These are phyloP conservation scores for Purshia tridentata DNA, from an alignment of 306 rosid species.

Conservation along the genomic window DNA sequence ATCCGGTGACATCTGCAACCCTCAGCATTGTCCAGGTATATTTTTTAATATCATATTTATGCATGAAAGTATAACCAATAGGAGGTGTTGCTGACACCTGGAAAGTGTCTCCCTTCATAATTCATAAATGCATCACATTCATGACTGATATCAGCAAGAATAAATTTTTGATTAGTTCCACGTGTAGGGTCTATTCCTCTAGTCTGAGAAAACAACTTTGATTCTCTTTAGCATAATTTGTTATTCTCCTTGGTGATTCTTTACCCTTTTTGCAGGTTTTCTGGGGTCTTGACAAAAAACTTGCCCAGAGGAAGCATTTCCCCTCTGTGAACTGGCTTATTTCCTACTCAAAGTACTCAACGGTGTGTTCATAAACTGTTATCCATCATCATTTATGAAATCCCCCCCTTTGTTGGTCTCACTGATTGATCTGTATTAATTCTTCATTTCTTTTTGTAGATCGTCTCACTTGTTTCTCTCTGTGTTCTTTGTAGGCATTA, in stretches of 20 bases:
- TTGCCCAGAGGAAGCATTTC: slow-evolving; percentile 99
- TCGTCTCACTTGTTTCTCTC: slow-evolving; percentile 16
- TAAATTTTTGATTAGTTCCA: not conserved
- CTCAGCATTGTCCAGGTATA: slow-evolving; percentile 98
- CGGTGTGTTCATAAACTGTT: slow-evolving; percentile 50
- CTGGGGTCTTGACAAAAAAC: slow-evolving; percentile 99
- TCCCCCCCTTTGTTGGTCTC: not conserved
- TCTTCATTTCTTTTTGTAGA: not conserved
- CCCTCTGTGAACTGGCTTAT: slow-evolving; percentile 99
- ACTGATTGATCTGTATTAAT: not conserved
- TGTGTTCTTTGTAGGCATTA: slow-evolving; percentile 66
- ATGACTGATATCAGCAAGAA: not conserved
- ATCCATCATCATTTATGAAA: not conserved
- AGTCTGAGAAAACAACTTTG: not conserved
- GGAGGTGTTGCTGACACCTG: not conserved
- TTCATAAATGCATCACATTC: not conserved
- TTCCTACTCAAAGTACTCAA: slow-evolving; percentile 90
- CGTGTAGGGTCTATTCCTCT: not conserved
- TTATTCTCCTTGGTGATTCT: not conserved
- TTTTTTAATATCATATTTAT: slow-evolving; percentile 4
- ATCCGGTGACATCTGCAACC: slow-evolving; percentile 99
- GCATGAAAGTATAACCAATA: not conserved
- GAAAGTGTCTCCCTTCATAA: not conserved
- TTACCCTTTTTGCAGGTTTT: slow-evolving; percentile 60
- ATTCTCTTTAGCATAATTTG: not conserved